Evolutionary conservation across 2,329 filamentous ascomycete genomes (phyloP).

Genomic region (Sporothrix sp.): DNA sequence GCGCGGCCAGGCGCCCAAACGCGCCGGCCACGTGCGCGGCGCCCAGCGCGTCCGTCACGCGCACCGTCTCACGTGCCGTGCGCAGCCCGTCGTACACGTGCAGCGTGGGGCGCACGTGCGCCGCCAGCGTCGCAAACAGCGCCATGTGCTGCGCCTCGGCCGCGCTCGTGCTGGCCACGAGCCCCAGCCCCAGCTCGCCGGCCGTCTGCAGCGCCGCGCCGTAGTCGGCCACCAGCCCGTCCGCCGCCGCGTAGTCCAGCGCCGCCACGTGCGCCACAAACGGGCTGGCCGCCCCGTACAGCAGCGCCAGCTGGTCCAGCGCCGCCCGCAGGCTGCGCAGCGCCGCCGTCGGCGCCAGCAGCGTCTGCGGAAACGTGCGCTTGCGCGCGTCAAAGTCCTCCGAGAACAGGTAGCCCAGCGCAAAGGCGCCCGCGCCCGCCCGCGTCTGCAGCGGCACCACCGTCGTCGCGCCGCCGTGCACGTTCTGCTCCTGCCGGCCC

Average conservation of each 20-base stretch:
- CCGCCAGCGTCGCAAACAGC: constrained; percentile 62
- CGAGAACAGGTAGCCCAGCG: constrained; percentile 94
- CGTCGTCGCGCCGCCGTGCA: constrained; percentile 67
- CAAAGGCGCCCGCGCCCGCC: constrained; percentile 79
- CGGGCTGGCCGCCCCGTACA: constrained; percentile 86
- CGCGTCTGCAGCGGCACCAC: constrained; percentile 79
- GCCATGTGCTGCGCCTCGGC: constrained; percentile 92
- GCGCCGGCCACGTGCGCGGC: constrained; percentile 51
- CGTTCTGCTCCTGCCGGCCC: constrained; percentile 59
- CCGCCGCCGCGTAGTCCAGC: constrained; percentile 63
- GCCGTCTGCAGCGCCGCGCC: constrained; percentile 66
- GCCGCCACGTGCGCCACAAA: constrained; percentile 89
- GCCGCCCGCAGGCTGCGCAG: constrained; percentile 71
- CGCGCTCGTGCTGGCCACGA: constrained; percentile 75
- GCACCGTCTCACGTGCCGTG: constrained; percentile 60
- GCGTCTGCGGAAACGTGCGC: constrained; percentile 81
- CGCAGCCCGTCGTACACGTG: constrained; percentile 72
- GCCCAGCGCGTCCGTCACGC: constrained; percentile 61
- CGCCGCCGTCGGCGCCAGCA: constrained; percentile 77
- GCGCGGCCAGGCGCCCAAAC: constrained; percentile 48
- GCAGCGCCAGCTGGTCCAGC: constrained; percentile 81
- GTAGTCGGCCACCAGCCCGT: constrained; percentile 80
- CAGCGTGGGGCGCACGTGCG: constrained; percentile 62
- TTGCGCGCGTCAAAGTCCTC: constrained; percentile 90
- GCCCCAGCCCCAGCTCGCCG: constrained; percentile 80